phyloP scores from a whole-genome alignment of 352 stramenopile genomes.

The Pythium coloratum region DNA sequence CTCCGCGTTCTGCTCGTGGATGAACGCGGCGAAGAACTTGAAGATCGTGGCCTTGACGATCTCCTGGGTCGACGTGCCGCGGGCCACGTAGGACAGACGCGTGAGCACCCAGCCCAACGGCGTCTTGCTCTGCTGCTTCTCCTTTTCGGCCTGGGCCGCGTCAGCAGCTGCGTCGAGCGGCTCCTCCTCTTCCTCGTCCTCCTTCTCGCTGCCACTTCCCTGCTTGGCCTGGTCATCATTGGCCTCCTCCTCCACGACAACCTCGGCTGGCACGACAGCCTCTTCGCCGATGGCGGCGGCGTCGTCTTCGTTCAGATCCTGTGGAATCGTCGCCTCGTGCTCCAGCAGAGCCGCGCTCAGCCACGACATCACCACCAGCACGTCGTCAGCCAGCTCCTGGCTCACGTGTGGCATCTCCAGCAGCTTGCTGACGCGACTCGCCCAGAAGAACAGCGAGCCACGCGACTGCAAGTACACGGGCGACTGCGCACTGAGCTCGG shows the following conservation, averaged over 20 bases:
- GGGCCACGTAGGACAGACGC: conserved; percentile 77
- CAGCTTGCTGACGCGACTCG: conserved; percentile 63
- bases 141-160: conserved; percentile 41
- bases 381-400: conserved; percentile 51
- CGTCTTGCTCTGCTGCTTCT: conserved; percentile 60
- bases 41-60: conserved; percentile 75
- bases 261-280: conserved; percentile 9
- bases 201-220: conserved; percentile 20
- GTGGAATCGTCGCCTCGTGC: conserved; percentile 50
- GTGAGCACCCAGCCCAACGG: conserved; percentile 84
- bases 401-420: conserved; percentile 60
- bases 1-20: conserved; percentile 50
- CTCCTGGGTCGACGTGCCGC: conserved; percentile 39
- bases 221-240: conserved; percentile 21
- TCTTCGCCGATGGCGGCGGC: conserved; percentile 21
- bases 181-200: conserved; percentile 32
- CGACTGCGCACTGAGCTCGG: conserved; percentile 27
- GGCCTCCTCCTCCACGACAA: conserved; percentile 20
- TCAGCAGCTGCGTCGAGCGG: conserved; percentile 19
- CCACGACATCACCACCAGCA: conserved; percentile 61
- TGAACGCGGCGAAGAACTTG: conserved; percentile 84
- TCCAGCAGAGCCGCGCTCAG: conserved; percentile 56
- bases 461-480: conserved; percentile 49
- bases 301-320: conserved; percentile 48
- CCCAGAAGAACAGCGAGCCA: conserved; percentile 59